These are phyloP conservation scores for Glycine soja DNA, from an alignment of 306 rosid genomes.

Conservation along the genomic window DNA sequence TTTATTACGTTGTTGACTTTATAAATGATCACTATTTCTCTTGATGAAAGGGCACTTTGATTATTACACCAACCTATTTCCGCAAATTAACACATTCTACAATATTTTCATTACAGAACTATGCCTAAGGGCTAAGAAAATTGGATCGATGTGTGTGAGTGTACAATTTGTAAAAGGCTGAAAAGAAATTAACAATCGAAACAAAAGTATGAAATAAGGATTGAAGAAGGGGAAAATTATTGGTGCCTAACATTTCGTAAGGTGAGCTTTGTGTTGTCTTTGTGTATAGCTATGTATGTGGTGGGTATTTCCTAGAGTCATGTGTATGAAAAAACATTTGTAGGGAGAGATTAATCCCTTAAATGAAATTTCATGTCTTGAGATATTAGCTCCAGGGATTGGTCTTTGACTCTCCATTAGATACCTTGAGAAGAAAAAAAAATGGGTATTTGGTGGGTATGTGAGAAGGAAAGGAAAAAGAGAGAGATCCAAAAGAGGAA, in stretches of 20 bases:
- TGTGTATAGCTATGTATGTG: not conserved
- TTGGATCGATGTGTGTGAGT: not conserved
- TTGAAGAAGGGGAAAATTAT: not conserved
- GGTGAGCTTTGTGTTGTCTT: not conserved
- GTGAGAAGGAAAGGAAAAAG: not conserved
- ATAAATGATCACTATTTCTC: slow-evolving; percentile 8
- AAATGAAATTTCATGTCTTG: too few species aligned
- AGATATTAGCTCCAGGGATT: too few species aligned
- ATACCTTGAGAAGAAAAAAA: too few species aligned
- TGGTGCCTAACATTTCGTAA: not conserved
- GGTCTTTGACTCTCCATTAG: too few species aligned
- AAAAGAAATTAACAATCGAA: not conserved
- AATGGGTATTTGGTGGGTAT: not conserved
- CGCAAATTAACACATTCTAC: slow-evolving; percentile 42
- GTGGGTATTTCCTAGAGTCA: not conserved
- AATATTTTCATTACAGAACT: slow-evolving; percentile 36
- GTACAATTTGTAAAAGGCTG: too few species aligned
- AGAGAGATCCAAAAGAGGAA: too few species aligned
- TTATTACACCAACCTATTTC: slow-evolving; percentile 51
- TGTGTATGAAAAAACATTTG: too few species aligned
- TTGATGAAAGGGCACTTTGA: slow-evolving; percentile 23
- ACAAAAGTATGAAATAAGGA: slow-evolving; percentile 12
- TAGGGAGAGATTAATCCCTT: too few species aligned
- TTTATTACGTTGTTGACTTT: slow-evolving; percentile 42
- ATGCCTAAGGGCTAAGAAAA: slow-evolving; percentile 1